phyloP scores from a whole-genome alignment of 495 filamentous ascomycete species.

The Physcia stellaris region DNA sequence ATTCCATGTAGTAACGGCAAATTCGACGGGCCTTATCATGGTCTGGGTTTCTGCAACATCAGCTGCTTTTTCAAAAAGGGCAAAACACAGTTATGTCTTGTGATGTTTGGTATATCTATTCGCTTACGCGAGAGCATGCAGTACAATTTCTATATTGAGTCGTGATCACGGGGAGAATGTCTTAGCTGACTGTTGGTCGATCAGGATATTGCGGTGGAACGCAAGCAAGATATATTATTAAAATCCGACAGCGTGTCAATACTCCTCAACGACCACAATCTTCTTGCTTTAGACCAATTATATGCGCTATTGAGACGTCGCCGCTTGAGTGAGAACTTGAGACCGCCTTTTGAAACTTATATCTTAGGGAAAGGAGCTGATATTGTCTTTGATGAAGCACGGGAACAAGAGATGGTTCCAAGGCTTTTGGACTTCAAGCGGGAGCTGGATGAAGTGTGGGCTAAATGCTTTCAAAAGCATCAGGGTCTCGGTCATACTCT shows the following conservation, averaged over 20 bases:
- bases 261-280: slow-evolving; percentile 51
- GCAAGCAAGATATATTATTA: slow-evolving; percentile 48
- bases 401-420: slow-evolving; percentile 75
- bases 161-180: no score
- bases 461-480: slow-evolving; percentile 58
- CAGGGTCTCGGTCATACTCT: slow-evolving; percentile 60
- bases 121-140: no score
- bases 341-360: slow-evolving; percentile 58
- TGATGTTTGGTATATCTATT: no score
- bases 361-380: slow-evolving; percentile 59
- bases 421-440: slow-evolving; percentile 71
- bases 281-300: slow-evolving; percentile 55
- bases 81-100: no score
- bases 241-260: slow-evolving; percentile 46
- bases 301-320: slow-evolving; percentile 60
- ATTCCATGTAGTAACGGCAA: no score
- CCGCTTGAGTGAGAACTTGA: slow-evolving; percentile 49
- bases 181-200: slow-evolving; percentile 55
- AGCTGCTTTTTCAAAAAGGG: no score
- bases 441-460: slow-evolving; percentile 59
- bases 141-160: no score
- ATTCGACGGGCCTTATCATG: no score
- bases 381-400: slow-evolving; percentile 68
- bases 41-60: no score
- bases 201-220: slow-evolving; percentile 40